Base-by-base conservation (phyloP, 495 filamentous ascomycete genomes). In the Sordaria brevicollis region DNA sequence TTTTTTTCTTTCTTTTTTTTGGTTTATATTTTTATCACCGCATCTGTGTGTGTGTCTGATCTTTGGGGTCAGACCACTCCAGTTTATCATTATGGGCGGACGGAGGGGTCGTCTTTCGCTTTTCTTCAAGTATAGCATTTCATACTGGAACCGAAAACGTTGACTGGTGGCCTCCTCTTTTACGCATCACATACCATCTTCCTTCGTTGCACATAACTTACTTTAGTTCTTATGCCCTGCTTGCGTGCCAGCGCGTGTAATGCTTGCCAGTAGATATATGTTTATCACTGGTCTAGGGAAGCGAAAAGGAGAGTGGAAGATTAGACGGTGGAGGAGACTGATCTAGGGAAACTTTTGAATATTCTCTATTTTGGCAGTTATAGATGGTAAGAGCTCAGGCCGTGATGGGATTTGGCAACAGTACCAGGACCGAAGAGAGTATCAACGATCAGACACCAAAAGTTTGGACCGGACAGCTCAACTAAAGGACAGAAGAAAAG, bases 1-100 rank as follows among this genome's bases (percentile, higher is more conserved):
- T 67, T 67, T 38, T 35, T 57, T 66, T 67, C 35, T 25, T 37
- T 67, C 19, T 67, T 65, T 69, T 65, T 36, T n/a, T 69, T 71
- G 49, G 29, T 67, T 33, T 67, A 39, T n/a, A 11, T 65, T 49
- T 65, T 34, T 37, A 66, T 37, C 5, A 62, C 25, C 25, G 49
- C 49, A 15, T 62, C n/a, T 31, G 13, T 62, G 49, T 62, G 49
- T 62, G 49, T 13, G 49, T 62, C 49, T 62, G 29, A 29, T 62
- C 25, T 31, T 7, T 62, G 25, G 5, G 49, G 33, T 13, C 49
- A 31, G 25, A 62, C 25, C 25, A 62, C 49, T 25, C 5, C 49
- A 62, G 8, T 21, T 62, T 31, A 17, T 31, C 13, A 31, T n/a
- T n/a, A n/a, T 62, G 25, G 49, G 25, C 49, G 49, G 49, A 17